Conservation (phyloP, 148 eudicot species). For the Selenicereus undatus region DNA sequence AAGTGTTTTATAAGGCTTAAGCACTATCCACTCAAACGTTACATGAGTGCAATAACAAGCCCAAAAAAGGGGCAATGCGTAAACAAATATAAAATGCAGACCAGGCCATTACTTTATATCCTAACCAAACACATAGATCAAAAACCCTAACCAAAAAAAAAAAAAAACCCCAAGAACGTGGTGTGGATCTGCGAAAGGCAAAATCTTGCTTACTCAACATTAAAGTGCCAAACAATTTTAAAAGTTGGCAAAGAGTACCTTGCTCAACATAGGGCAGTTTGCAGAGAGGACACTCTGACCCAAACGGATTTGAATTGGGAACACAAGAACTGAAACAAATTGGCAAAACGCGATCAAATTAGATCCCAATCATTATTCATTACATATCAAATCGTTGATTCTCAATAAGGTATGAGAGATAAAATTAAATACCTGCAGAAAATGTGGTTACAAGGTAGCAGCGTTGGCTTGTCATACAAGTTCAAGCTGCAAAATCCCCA, state of each 20-base stretch:
- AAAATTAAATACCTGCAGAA: slow-evolving; percentile 1
- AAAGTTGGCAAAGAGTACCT: slow-evolving; percentile 34
- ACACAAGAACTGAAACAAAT: slow-evolving; percentile 48
- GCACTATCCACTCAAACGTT: no score
- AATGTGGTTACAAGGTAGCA: neutral
- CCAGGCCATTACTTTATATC: no score
- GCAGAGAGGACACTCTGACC: slow-evolving; percentile 59
- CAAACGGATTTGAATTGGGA: slow-evolving; percentile 34
- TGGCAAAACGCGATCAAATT: slow-evolving; percentile 9
- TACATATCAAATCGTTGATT: neutral
- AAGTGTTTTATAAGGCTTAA: no score
- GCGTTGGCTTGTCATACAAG: neutral
- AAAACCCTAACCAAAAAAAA: no score
- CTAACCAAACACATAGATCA: no score
- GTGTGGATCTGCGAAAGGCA: no score
- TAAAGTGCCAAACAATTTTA: no score
- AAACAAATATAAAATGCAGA: no score
- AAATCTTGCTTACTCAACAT: neutral
- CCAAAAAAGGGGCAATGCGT: no score
- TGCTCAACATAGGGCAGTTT: slow-evolving; percentile 37
- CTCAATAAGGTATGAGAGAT: neutral
- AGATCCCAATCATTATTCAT: neutral
- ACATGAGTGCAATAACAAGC: no score
- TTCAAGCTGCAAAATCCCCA: neutral
- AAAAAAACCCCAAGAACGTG: no score